phyloP scores from a whole-genome alignment of 1,284 basidiomycete species.

The Tilletiaria anomala region DNA sequence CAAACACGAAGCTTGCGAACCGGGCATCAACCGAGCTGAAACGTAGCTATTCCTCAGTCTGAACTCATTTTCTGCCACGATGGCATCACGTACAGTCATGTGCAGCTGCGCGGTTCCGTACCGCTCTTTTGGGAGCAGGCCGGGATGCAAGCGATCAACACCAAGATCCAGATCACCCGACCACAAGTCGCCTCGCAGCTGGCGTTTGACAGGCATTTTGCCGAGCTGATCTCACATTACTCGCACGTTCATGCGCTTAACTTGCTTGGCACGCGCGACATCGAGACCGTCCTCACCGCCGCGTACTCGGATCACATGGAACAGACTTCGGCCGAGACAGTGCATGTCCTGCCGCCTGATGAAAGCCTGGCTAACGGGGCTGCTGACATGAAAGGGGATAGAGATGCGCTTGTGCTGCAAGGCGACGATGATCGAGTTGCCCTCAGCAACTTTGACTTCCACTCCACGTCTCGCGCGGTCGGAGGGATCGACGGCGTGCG shows the following conservation, averaged over 20 bases:
- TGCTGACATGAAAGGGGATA: background rate
- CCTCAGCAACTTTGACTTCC: slow-evolving; percentile 89
- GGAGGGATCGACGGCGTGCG: slow-evolving; percentile 77
- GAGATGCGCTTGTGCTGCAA: background rate
- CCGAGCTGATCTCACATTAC: slow-evolving; percentile 48
- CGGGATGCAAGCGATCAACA: slow-evolving; percentile 44
- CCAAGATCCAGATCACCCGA: slow-evolving; percentile 45
- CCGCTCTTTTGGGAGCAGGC: slow-evolving; percentile 50
- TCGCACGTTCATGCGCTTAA: slow-evolving; percentile 29
- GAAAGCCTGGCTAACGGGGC: slow-evolving; percentile 2
- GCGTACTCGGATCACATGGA: slow-evolving; percentile 49
- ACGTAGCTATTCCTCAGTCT: too few species aligned
- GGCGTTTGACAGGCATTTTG: slow-evolving; percentile 85
- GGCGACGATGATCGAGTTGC: slow-evolving; percentile 14
- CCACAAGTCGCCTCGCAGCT: slow-evolving; percentile 80
- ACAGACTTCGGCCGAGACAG: slow-evolving; percentile 13
- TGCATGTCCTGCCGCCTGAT: slow-evolving; percentile 4
- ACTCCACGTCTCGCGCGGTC: slow-evolving; percentile 56
- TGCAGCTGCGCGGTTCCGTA: slow-evolving; percentile 80
- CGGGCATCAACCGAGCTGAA: too few species aligned
- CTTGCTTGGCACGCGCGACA: slow-evolving; percentile 48
- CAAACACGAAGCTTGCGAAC: too few species aligned
- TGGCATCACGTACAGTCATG: slow-evolving; percentile 70
- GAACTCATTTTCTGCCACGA: slow-evolving; percentile 77
- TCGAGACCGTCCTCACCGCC: slow-evolving; percentile 66